Evolutionary conservation across 768 basidiomycete species (phyloP).

Genomic region (Lactarius akahatsu): DNA sequence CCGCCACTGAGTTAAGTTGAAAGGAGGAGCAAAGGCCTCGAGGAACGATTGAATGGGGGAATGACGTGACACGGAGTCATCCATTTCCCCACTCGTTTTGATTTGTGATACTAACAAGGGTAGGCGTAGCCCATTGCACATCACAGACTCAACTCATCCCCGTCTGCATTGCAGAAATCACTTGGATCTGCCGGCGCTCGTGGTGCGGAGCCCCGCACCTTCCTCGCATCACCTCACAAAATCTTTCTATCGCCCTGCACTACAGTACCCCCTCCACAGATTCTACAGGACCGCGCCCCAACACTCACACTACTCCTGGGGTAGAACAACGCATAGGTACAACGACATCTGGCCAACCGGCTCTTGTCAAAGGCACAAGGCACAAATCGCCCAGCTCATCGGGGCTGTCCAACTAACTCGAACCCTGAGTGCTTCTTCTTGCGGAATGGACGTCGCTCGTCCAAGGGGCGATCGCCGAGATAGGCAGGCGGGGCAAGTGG

Average conservation of each 20-base stretch:
- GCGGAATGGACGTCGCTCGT: constrained; percentile 1
- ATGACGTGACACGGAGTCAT: not conserved
- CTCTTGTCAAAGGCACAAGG: not conserved
- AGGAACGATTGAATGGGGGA: not conserved
- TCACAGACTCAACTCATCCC: not conserved
- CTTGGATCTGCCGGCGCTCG: not conserved
- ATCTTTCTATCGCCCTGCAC: not conserved
- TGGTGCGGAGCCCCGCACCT: not conserved
- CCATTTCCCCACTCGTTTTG: not conserved
- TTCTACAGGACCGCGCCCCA: not conserved
- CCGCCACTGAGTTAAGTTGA: not conserved
- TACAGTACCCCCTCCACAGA: not conserved
- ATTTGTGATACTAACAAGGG: not conserved
- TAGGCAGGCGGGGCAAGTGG: constrained; percentile 12
- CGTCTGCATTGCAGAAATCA: not conserved
- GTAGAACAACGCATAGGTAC: not conserved
- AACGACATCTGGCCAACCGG: not conserved
- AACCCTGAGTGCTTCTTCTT: constrained; percentile 6
- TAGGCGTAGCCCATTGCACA: not conserved
- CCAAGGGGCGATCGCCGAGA: constrained; percentile 17
- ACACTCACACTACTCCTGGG: not conserved
- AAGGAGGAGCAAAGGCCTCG: not conserved
- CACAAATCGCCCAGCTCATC: not conserved
- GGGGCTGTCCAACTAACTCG: not conserved
- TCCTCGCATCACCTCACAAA: not conserved